Evolutionary conservation across 495 filamentous ascomycete species (phyloP).

Genomic region (Tuber melanosporum): DNA sequence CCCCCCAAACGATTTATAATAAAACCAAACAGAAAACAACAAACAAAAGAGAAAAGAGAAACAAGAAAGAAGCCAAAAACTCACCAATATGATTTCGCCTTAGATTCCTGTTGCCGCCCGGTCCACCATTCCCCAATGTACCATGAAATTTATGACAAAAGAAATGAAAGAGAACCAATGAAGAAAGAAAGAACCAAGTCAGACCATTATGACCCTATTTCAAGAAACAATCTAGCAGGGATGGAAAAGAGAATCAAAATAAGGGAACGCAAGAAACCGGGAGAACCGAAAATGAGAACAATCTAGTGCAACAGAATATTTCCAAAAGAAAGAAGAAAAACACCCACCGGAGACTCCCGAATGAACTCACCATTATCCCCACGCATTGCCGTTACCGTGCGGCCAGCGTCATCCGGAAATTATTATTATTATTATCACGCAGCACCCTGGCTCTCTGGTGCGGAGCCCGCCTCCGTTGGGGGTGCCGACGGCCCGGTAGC

Average conservation of each 20-base stretch:
- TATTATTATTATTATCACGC: constrained; percentile 13
- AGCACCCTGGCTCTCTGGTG: constrained; percentile 14
- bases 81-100: constrained; percentile 36
- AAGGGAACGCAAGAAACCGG: neutral
- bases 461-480: constrained; percentile 12
- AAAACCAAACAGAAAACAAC: constrained; percentile 21
- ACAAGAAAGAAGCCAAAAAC: constrained; percentile 39
- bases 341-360: constrained; percentile 24
- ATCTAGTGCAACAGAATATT: constrained; percentile 22
- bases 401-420: neutral
- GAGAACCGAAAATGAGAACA: constrained; percentile 19
- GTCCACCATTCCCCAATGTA: constrained; percentile 25
- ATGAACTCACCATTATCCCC: neutral
- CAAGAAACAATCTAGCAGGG: neutral
- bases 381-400: neutral
- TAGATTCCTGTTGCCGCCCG: constrained; percentile 45
- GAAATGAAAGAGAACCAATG: constrained; percentile 35
- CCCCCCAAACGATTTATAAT: neutral
- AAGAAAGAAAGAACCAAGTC: constrained; percentile 9
- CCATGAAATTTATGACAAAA: constrained; percentile 43
- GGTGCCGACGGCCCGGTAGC: constrained; percentile 17
- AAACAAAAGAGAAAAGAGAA: neutral
- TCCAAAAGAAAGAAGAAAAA: constrained; percentile 23
- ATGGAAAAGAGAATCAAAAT: neutral
- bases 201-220: constrained; percentile 8